Percentiles rank a stretch among this genome's conserved stretches.
Evolutionary conservation across 1,284 basidiomycete species (phyloP).

Genomic region (Amylostereum chailletii): DNA sequence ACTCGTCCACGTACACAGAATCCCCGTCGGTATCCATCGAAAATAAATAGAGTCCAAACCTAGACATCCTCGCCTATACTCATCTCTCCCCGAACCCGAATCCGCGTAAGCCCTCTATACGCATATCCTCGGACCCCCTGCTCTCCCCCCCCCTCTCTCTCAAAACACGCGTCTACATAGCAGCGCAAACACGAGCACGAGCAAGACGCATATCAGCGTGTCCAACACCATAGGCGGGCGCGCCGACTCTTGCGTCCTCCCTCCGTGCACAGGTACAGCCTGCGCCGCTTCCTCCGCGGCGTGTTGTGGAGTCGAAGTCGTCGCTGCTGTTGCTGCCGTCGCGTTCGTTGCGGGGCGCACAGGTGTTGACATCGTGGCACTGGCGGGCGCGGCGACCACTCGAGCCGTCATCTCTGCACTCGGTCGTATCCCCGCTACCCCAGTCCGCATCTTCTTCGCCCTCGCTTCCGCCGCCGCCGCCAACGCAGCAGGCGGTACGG

Average conservation of each 20-base stretch:
- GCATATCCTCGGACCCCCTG: background rate
- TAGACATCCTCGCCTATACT: background rate
- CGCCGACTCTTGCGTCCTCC: constrained; percentile 10
- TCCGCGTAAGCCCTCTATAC: background rate
- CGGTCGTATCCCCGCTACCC: background rate
- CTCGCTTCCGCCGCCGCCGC: background rate
- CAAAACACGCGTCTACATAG: constrained; percentile 52
- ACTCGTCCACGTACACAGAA: background rate
- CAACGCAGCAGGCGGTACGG: background rate
- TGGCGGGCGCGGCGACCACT: background rate
- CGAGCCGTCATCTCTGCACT: background rate
- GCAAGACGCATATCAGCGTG: constrained; percentile 56
- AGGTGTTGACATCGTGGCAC: background rate
- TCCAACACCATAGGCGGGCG: constrained; percentile 60
- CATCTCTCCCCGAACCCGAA: background rate
- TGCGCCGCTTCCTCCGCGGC: background rate
- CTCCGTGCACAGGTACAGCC: no score
- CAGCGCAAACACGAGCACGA: constrained; percentile 55
- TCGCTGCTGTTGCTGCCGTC: background rate
- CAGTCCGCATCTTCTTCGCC: background rate
- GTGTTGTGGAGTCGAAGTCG: background rate
- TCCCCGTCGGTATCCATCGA: background rate
- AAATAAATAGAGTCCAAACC: background rate
- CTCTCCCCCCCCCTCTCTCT: background rate
- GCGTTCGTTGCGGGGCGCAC: background rate